These are phyloP conservation scores for Helianthus tuberosus DNA, from an alignment of 129 eudicot species.

Conservation along the genomic window DNA sequence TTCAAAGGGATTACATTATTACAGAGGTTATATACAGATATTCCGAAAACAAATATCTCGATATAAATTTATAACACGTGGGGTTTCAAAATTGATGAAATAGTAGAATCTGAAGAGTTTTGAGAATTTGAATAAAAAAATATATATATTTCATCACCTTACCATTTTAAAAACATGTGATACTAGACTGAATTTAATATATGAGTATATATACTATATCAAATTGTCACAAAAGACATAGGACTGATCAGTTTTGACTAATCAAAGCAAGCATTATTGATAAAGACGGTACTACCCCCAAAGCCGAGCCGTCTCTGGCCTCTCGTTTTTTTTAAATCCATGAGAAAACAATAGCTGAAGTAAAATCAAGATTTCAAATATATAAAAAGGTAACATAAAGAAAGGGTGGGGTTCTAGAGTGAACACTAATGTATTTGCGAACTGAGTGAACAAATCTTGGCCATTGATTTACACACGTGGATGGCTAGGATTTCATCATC, in stretches of 20 bases:
- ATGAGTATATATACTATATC: not conserved
- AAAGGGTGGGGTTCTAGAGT: no score
- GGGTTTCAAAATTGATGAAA: no score
- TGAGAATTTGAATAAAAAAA: no score
- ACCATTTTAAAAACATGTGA: conserved; percentile 12
- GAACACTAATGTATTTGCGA: no score
- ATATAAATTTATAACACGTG: no score
- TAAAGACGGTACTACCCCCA: conserved; percentile 18
- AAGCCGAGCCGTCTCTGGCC: conserved; percentile 16
- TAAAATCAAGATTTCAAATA: not conserved
- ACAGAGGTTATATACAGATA: no score
- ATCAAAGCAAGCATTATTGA: conserved; percentile 30
- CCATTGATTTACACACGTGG: no score
- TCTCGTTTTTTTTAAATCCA: conserved; percentile 11
- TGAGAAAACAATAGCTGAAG: not conserved
- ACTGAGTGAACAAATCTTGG: no score
- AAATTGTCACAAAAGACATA: conserved; percentile 16
- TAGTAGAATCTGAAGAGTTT: no score
- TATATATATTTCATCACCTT: conserved; percentile 6
- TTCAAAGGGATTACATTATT: not conserved
- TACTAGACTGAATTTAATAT: not conserved
- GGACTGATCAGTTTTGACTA: conserved; percentile 12
- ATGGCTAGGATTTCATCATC: no score
- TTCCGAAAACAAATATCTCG: no score
- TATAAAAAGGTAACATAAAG: not conserved